Percentiles rank a stretch among this genome's conserved stretches.
These are phyloP conservation scores for Neofusicoccum umdonicola DNA, from an alignment of 2,329 filamentous ascomycete genomes.

Conservation along the genomic window DNA sequence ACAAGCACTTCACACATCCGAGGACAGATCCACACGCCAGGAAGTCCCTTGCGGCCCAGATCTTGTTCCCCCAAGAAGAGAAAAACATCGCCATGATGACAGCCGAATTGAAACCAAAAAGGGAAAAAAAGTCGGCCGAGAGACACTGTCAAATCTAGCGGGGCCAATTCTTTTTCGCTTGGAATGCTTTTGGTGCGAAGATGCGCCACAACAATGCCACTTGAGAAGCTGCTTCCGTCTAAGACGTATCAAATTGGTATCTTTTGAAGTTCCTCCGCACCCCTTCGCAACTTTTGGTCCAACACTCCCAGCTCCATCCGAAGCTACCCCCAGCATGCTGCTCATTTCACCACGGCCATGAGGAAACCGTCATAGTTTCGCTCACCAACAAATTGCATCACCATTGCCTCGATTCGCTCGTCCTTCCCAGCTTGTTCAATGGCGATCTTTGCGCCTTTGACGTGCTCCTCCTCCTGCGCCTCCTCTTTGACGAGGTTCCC, in stretches of 20 bases:
- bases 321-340: background rate
- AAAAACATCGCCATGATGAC: background rate
- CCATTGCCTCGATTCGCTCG: conserved; percentile 40
- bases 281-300: background rate
- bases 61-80: background rate
- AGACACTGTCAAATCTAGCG: no score
- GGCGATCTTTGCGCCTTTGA: conserved; percentile 36
- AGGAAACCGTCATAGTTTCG: conserved; percentile 50
- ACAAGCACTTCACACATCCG: background rate
- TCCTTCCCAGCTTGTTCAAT: conserved; percentile 45
- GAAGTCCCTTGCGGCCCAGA: background rate
- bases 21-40: background rate
- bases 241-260: background rate
- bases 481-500: conserved; percentile 36
- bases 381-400: conserved; percentile 47
- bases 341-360: conserved; percentile 37
- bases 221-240: no score
- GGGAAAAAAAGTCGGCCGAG: no score
- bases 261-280: background rate
- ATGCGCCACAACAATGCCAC: no score
- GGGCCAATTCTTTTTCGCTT: no score
- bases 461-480: conserved; percentile 23
- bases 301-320: background rate
- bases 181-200: no score
- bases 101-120: no score